Evolutionary conservation across 495 filamentous ascomycete species (phyloP), one percentile per base, ranked within the genome.

Genomic region (Xylaria castorea): DNA sequence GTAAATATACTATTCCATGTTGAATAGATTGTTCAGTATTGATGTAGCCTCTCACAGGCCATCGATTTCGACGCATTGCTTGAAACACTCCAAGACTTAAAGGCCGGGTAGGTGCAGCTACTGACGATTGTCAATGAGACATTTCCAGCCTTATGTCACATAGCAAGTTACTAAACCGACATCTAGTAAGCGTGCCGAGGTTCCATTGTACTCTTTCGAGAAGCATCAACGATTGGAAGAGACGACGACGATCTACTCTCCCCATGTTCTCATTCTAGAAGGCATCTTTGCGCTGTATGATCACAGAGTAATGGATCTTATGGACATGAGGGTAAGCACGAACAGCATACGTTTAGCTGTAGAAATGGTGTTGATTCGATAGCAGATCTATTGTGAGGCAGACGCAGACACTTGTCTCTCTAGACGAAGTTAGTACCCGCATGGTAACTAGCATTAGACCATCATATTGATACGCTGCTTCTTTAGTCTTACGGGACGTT

Each of bases 241-340:
- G 69, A 97, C 95, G 0, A 95, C 91, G 2, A 90, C 91, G 7
- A 92, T 99, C 62, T 99, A 99, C 76, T 98, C 97, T 42, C 95
- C 95, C 16, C 96, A 97, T 83, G 96, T 99, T 46, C 83, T 99
- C 30, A 95, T 99, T 60, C 83, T 99, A 38, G 96, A 99, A 84
- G 96, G 96, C 8, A 99, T 99, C 46, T 92, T 98, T 81, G 96
- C 96, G 1, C 84, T 99, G 14, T 93, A 97, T 81, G 96, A 99
- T 77, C 89, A 88, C 32, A 87, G 95, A 70, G 90, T 99, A 16
- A 84, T 96, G 64, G 93, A 97, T 5, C 81, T 99, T 62, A 84
- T 98, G 72, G 96, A 99, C 83, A 91, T 98, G 84, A 97, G 92
- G 86, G 93, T 94, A 86, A 64, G 75, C 51, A 25, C 25, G 32